Evolutionary conservation across 805 yeast species (phyloP).

Genomic region (Isabelozyma pseudorhagii): DNA sequence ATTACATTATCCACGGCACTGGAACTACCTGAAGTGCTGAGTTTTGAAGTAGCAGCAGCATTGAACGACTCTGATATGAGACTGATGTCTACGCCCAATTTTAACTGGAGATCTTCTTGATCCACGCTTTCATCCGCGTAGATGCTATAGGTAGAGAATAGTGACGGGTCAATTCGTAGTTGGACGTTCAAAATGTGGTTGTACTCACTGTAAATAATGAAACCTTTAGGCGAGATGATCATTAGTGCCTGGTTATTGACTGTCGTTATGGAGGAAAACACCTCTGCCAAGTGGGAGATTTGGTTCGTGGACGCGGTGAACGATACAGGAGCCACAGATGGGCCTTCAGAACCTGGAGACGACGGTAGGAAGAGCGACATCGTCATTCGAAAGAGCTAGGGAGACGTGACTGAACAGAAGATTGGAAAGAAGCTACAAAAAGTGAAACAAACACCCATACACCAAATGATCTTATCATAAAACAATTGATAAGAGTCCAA

Average conservation of each 20-base stretch:
- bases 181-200: conserved; percentile 36
- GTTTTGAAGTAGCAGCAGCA: conserved; percentile 21
- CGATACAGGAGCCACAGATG: background rate
- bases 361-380: background rate
- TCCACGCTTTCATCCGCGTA: conserved; percentile 3
- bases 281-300: conserved; percentile 36
- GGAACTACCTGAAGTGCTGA: background rate
- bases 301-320: conserved; percentile 38
- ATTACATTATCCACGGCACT: conserved; percentile 9
- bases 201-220: conserved; percentile 31
- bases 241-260: conserved; percentile 33
- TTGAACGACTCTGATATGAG: conserved; percentile 34
- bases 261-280: conserved; percentile 28
- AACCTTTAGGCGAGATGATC: conserved; percentile 28
- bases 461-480: background rate
- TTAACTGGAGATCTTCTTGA: conserved; percentile 4
- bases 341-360: background rate
- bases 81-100: conserved; percentile 35
- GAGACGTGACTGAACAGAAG: background rate
- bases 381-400: background rate
- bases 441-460: background rate
- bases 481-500: too few relatives aligned
- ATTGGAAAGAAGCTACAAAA: background rate
- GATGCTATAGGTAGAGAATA: conserved; percentile 29
- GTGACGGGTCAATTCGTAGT: conserved; percentile 32